Base-by-base conservation (phyloP, 2,329 filamentous ascomycete species). In the Fusarium poae region DNA sequence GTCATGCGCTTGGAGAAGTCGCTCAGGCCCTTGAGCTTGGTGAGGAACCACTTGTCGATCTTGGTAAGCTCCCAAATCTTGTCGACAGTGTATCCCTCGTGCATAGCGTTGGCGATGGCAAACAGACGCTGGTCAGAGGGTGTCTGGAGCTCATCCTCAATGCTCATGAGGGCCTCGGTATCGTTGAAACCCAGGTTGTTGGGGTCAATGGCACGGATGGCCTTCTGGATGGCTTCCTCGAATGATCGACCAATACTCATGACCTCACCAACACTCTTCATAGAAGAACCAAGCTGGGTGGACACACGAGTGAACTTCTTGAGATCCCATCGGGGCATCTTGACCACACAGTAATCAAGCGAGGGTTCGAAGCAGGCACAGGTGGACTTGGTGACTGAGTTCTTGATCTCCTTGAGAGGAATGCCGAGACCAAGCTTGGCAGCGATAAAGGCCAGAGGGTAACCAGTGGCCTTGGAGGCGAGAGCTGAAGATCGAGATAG, bases 241-340 rank as follows among this genome's bases (percentile, higher is more conserved):
- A 99, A 99, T 1, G 92, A 97, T 71, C 96, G 86, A 59, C 96
- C 96, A 72, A 99, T 97, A 76, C 92, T 95, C 96, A 99, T 98
- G 71, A 99, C 96, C 79, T 99, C 96, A 77, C 96, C 96, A 54
- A 99, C 94, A 87, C 93, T 97, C 90, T 98, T 99, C 96, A 99
- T 99, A 15, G 95, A 97, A 5, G 96, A 98, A 30, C 94, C 95
- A 25, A 99, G 91, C 77, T 97, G 91, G 2, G 94, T 98, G 6
- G 95, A 98, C 23, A 98, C 96, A 71, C 96, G 90, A 29, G 93
- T 97, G 82, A 99, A 99, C 83, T 99, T 99, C 86, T 98, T 98
- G 77, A 99, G 82, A 82, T 99, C 96, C 96, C 96, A 99, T 73
- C 96, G 89, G 46, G 96, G 96, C 84, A 99, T 98, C 88, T 99